Evolutionary conservation across 2,329 filamentous ascomycete species (phyloP), one percentile per base, ranked within the genome.

Genomic region (Fusarium sublunatum): DNA sequence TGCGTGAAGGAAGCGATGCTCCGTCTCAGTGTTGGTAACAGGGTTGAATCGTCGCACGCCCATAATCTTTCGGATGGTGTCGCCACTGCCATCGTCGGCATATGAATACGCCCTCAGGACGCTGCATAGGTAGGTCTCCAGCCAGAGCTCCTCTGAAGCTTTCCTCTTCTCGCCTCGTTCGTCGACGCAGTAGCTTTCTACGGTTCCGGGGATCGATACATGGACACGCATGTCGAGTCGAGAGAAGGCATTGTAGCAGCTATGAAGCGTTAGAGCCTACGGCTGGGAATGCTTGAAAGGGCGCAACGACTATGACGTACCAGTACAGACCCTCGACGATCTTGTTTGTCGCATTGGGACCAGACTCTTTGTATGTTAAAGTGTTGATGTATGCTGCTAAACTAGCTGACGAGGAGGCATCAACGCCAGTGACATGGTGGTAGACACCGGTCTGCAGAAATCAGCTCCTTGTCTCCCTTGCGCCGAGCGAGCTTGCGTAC

Each of bases 231-330:
- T 99, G 74, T 99, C 95, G 49, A 98, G 85, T 65, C 96, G 88
- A 6, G 95, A 98, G 77, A 99, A 97, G 66, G 95, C 95, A 91
- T 99, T 99, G 84, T 99, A 99, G 79, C 95, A 99, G 79, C 82
- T 85, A 56, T 8, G 7, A 11, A 15, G 4, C 12, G 46, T 70
- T 39, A 65, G 67, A 22, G 6, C 4, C 13, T 7, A 10, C 13
- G 9, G 22, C 13, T 65, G 45, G 15, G 7, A 26, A 15, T 41
- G 84, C 87, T 11, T 7, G 10, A 10, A 10, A 15, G 13, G 7
- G 15, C 26, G 31, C 10, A 35, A 36, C 24, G 15, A 34, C 45
- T 39, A 26, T 22, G 45, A 53, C 83, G 66, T 83, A 95, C 92
- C 95, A 98, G 79, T 97, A 98, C 35, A 97, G 83, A 6, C 95